Evolutionary conservation across 2,329 filamentous ascomycete genomes (phyloP).

Genomic region (Botryosphaeria agaves): DNA sequence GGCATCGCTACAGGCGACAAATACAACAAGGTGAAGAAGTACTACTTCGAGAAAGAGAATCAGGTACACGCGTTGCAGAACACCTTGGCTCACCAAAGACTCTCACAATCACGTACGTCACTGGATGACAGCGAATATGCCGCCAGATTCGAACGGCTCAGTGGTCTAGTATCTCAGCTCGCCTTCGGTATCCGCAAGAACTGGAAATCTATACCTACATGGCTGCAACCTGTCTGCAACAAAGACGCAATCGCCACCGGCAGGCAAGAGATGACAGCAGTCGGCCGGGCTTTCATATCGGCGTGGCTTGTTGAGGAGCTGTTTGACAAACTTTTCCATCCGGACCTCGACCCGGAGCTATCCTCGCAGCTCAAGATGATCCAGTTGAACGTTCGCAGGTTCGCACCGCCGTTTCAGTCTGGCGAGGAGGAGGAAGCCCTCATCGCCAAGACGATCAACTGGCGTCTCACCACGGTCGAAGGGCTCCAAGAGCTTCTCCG

Average conservation of each 20-base stretch:
- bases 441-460: conserved; percentile 73
- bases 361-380: conserved; percentile 70
- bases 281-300: conserved; percentile 75
- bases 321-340: conserved; percentile 86
- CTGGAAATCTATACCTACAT: conserved; percentile 66
- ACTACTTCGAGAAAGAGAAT: conserved; percentile 83
- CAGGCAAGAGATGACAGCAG: conserved; percentile 95
- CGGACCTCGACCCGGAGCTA: conserved; percentile 58
- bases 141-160: conserved; percentile 74
- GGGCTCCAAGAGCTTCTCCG: conserved; percentile 60
- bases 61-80: conserved; percentile 94
- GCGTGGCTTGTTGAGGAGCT: conserved; percentile 83
- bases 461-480: conserved; percentile 86
- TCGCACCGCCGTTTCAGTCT: conserved; percentile 54
- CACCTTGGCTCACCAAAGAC: conserved; percentile 86
- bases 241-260: conserved; percentile 70
- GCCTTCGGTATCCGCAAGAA: conserved; percentile 94
- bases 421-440: conserved; percentile 82
- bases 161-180: conserved; percentile 86
- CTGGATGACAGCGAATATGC: conserved; percentile 91
- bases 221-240: conserved; percentile 68
- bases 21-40: conserved; percentile 94
- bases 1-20: conserved; percentile 51
- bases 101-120: conserved; percentile 84
- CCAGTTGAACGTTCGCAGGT: conserved; percentile 70